phyloP scores from a whole-genome alignment of 352 stramenopile species.

The Phytophthora sojae region DNA sequence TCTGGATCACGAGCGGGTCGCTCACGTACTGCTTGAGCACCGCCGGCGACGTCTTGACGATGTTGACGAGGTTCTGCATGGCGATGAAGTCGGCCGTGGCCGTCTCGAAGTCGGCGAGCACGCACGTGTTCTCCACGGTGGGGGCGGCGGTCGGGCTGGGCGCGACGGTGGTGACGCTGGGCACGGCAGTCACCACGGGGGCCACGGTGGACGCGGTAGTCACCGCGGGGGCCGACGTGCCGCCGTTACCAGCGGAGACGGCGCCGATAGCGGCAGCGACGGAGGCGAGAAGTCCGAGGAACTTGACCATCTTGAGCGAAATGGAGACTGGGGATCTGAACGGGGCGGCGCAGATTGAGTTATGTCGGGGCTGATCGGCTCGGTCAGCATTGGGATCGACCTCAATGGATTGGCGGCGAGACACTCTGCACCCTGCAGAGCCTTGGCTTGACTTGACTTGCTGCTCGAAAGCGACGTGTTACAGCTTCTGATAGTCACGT shows the following conservation, averaged over 20 bases:
- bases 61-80: constrained; percentile 53
- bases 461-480: constrained; percentile 34
- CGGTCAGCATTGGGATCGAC: constrained; percentile 12
- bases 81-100: constrained; percentile 53
- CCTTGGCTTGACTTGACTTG: constrained; percentile 3
- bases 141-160: background rate
- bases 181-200: background rate
- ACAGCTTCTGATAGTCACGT: constrained; percentile 26
- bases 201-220: background rate
- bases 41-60: constrained; percentile 49
- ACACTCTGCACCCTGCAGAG: constrained; percentile 1
- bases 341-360: constrained; percentile 34
- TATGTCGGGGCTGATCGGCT: constrained; percentile 18
- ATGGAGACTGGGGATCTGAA: constrained; percentile 20
- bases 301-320: constrained; percentile 38
- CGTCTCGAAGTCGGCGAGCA: constrained; percentile 53
- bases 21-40: constrained; percentile 41
- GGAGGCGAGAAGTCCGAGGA: constrained; percentile 28
- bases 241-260: constrained; percentile 25
- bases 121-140: constrained; percentile 38
- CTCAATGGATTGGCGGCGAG: constrained; percentile 10
- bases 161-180: background rate
- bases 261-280: constrained; percentile 19
- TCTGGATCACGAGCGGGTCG: constrained; percentile 49
- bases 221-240: background rate